Base-by-base conservation (phyloP, 768 basidiomycete species). In the Naematelia aurantialba region DNA sequence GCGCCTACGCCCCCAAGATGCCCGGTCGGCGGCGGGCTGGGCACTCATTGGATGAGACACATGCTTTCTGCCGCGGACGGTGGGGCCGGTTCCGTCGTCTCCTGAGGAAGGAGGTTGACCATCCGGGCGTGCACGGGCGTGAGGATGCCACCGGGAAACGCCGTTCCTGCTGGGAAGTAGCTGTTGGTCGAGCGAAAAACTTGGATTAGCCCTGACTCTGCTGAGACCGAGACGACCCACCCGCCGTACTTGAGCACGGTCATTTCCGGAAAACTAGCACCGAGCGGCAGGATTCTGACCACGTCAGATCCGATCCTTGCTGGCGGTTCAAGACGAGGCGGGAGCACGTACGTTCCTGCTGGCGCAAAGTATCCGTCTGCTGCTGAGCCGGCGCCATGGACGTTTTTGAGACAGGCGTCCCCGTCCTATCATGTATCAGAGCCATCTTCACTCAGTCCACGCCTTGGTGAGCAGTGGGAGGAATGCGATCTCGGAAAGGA, bases 221-320 rank as follows among this genome's bases (percentile, higher is more conserved):
- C n/a, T n/a, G n/a, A n/a, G n/a, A n/a, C n/a, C n/a, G n/a, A n/a
- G n/a, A n/a, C n/a, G 34, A 39, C 34, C 17, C 34, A 39, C 67
- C 74, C 76, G 19, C 76, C 76, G 44, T 77, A 77, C 46, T 75
- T 72, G 25, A 77, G 52, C 10, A 77, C 72, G n/a, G 74, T 75
- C 65, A 69, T 70, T 29, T 68, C 56, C 12, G 70, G 72, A 46
- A 77, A 63, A 13, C 69, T 64, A 3, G 74, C 76, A 4, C 76
- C 76, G 2, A 77, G 66, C 2, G 73, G 70, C 25, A 76, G 55
- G 11, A 73, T 70, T 3, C 73, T 70, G 30, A 5, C n/a, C n/a
- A n/a, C n/a, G n/a, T n/a, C n/a, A n/a, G n/a, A n/a, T n/a, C n/a
- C n/a, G n/a, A n/a, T n/a, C n/a, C n/a, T n/a, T n/a, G n/a, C n/a